Evolutionary conservation across 345 rosid species (phyloP).

Genomic region (Lumnitzera racemosa): DNA sequence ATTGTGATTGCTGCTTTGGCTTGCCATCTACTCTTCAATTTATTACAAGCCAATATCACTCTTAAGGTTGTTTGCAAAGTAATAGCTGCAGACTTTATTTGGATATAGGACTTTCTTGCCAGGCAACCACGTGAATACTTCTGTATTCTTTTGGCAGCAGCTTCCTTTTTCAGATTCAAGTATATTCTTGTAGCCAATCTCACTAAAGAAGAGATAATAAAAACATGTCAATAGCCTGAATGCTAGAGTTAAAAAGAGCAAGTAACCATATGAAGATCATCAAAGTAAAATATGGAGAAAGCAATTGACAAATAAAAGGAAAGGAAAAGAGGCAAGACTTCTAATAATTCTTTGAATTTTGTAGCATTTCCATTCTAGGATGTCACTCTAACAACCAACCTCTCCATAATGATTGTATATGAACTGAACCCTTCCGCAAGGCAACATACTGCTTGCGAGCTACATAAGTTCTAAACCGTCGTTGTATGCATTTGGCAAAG

Average conservation of each 20-base stretch:
- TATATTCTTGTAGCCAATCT: constrained; percentile 34
- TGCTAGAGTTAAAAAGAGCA: constrained; percentile 6
- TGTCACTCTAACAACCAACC: constrained; percentile 33
- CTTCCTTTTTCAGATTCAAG: constrained; percentile 34
- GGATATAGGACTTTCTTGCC: constrained; percentile 34
- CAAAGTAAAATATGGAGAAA: not conserved
- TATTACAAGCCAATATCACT: constrained; percentile 39
- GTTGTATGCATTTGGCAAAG: constrained; percentile 65
- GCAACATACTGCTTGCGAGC: constrained; percentile 39
- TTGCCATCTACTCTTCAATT: constrained; percentile 25
- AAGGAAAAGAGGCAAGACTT: not conserved
- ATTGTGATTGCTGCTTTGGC: constrained; percentile 38
- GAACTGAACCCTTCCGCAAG: constrained; percentile 43
- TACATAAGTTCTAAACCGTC: constrained; percentile 27
- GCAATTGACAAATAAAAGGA: too few species aligned
- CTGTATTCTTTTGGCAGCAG: constrained; percentile 67
- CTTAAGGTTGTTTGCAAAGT: constrained; percentile 58
- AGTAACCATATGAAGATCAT: not conserved
- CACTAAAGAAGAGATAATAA: constrained; percentile 26
- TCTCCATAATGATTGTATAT: constrained; percentile 74
- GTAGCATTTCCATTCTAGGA: constrained; percentile 1
- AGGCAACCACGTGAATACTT: constrained; percentile 56
- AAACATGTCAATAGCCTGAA: not conserved
- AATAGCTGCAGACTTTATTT: constrained; percentile 43
- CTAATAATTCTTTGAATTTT: not conserved